Percentiles rank a stretch among this genome's conserved stretches.
Evolutionary conservation across 169 alveolate genomes (phyloP).

Genomic region (Perkinsus marinus): DNA sequence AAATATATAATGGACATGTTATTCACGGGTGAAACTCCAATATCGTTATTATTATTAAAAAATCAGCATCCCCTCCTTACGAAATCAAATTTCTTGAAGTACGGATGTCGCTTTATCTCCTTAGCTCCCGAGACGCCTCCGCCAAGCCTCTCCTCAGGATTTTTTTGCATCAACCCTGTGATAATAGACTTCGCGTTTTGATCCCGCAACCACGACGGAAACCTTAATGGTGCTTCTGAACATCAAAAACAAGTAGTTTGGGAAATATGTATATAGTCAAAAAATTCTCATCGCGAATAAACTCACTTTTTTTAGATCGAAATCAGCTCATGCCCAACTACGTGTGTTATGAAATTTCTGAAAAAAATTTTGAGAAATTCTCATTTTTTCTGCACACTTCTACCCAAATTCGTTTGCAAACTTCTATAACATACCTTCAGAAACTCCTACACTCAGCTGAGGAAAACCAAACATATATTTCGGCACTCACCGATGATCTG

Average conservation of each 20-base stretch:
- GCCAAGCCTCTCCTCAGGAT: conserved; percentile 35
- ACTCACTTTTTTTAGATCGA: too few relatives aligned
- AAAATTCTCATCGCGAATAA: too few relatives aligned
- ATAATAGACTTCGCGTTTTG: conserved; percentile 14
- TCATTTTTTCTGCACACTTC: too few relatives aligned
- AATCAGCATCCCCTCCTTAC: background rate
- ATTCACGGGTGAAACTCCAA: background rate
- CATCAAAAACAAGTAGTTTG: background rate
- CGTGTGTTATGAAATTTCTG: too few relatives aligned
- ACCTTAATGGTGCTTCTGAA: conserved; percentile 29
- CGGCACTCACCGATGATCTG: conserved; percentile 31
- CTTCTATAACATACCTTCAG: too few relatives aligned
- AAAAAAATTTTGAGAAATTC: too few relatives aligned
- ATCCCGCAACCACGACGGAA: conserved; percentile 36
- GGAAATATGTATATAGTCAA: background rate
- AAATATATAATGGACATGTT: too few relatives aligned
- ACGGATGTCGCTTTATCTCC: conserved; percentile 27
- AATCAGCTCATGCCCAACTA: too few relatives aligned
- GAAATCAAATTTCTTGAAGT: conserved; percentile 6
- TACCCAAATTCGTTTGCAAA: too few relatives aligned
- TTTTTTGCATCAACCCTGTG: conserved; percentile 14
- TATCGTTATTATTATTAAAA: background rate
- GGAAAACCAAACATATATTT: too few relatives aligned
- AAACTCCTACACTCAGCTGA: too few relatives aligned
- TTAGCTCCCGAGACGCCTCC: conserved; percentile 16